These are phyloP conservation scores for Blastocystis sp. DNA, from an alignment of 352 stramenopile species.

Conservation along the genomic window DNA sequence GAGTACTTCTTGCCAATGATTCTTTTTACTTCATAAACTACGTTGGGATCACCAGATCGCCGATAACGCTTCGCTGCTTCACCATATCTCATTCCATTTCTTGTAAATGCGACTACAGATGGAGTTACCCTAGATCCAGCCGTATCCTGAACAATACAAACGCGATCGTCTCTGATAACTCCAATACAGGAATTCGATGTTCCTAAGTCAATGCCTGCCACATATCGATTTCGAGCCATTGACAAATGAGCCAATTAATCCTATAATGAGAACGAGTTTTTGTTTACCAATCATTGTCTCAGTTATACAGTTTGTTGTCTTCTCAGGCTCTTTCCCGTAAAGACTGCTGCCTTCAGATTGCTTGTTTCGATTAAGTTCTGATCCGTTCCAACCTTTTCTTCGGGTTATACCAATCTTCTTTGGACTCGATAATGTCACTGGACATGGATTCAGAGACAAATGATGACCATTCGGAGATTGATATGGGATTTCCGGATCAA, in stretches of 20 bases:
- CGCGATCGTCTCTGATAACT: constrained; percentile 84
- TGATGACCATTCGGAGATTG: not conserved
- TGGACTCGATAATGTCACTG: not conserved
- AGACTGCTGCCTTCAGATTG: no score
- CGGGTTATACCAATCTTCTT: no score
- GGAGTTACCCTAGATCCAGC: constrained; percentile 96
- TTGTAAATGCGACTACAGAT: constrained; percentile 91
- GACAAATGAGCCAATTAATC: not conserved
- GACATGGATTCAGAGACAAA: not conserved
- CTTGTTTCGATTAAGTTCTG: no score
- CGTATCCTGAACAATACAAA: constrained; percentile 92
- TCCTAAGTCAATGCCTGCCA: constrained; percentile 68
- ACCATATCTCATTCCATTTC: constrained; percentile 90
- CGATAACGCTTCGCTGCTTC: constrained; percentile 98
- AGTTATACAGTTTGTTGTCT: no score
- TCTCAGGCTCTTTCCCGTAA: no score
- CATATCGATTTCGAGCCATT: constrained; percentile 64
- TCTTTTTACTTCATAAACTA: constrained; percentile 42
- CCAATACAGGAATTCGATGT: constrained; percentile 70
- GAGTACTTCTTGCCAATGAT: not conserved
- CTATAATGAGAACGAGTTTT: not conserved
- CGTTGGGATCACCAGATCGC: constrained; percentile 86
- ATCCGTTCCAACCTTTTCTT: no score
- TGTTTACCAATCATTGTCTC: no score
- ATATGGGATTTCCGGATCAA: not conserved